Base-by-base conservation (phyloP, 306 rosid genomes). In the Canavalia ensiformis region DNA sequence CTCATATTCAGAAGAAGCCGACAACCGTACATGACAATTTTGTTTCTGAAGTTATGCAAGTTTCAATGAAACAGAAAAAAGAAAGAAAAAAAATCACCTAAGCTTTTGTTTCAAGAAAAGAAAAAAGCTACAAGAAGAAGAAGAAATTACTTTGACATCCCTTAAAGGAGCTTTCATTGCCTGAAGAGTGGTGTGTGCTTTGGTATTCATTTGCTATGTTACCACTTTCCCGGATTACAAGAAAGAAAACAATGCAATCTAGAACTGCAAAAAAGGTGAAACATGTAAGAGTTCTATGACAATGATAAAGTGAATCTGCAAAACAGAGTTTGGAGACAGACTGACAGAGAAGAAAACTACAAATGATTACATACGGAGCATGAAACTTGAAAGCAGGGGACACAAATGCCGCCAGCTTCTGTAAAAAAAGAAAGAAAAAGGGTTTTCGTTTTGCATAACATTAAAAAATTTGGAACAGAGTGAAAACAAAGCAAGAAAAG, bases 101-200 rank as follows among this genome's bases (percentile, higher is more conserved):
- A 37, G 77, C 64, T 11, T 79, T 18, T 35, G 18, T 54, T 64
- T 18, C 37, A 4, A 74, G 34, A 78, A 8, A 60, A 56, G 57
- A 52, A 81, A 42, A 72, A 44, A 63, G 0, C 25, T 18, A 18
- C 25, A 18, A 18, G 25, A 18, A 18, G 25, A 18, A 18, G 25
- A 18, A 18, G 25, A 18, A 18, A 18, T 18, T 71, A 90, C 94
- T 84, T 92, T 88, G 82, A 84, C 87, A 68, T 75, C 81, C 73
- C 83, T 83, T 84, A 51, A 88, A 79, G 87, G 89, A 77, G 62
- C 73, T 44, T 44, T 86, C 86, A 86, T 88, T 81, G 84, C 75
- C 74, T 89, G 92, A 86, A 84, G 82, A 85, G 87, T 82, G 81
- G 84, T 81, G 67, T 88, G 89, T 42, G 85, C 83, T 87, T 86